Base-by-base conservation (phyloP, 73 alveolate species). In the Paramecium primaurelia region DNA sequence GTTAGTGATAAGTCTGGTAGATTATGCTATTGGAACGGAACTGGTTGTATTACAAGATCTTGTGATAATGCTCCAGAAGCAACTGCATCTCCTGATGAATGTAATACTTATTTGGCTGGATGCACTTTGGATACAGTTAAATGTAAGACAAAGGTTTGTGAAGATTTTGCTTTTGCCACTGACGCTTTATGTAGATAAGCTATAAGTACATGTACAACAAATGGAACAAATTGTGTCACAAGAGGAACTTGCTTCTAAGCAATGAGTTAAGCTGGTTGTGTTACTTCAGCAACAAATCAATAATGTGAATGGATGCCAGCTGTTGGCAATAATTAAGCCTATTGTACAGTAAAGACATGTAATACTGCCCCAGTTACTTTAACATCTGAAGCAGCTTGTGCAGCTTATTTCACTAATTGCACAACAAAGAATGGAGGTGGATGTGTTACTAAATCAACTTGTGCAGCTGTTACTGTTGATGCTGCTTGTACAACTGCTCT, bases 341-440 rank as follows among this genome's bases (percentile, higher is more conserved):
- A 64, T 34, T 80, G 91, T 47, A 49, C 75, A 10, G 11, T 45
- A 1, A 80, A 80, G 25, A 45, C 10, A 8, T 80, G 91, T n/a
- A 26, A 51, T 8, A 80, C 91, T 11, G 91, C 91, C 20, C 91
- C 91, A 45, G 4, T 80, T 14, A 32, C 84, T 32, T 42, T 47
- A 18, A 80, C 91, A 20, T 22, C 11, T 32, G 71, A 45, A 64
- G 71, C 84, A 3, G 42, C 49, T 4, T 80, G 91, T 7, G 44
- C 47, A 25, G 71, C 44, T 20, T 80, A 80, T 47, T 45, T 28
- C 12, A 80, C 71, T 11, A 80, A 80, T 44, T 80, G 91, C 16
- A 80, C 91, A 25, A 80, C 91, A 2, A 80, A 80, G 36, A 45
- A 45, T 32, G 91, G 91, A 0, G 91, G 91, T 20, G 91, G 91